Evolutionary conservation across 305 asterid species (phyloP), one percentile per base, ranked within the genome.

Genomic region (Withania somnifera): DNA sequence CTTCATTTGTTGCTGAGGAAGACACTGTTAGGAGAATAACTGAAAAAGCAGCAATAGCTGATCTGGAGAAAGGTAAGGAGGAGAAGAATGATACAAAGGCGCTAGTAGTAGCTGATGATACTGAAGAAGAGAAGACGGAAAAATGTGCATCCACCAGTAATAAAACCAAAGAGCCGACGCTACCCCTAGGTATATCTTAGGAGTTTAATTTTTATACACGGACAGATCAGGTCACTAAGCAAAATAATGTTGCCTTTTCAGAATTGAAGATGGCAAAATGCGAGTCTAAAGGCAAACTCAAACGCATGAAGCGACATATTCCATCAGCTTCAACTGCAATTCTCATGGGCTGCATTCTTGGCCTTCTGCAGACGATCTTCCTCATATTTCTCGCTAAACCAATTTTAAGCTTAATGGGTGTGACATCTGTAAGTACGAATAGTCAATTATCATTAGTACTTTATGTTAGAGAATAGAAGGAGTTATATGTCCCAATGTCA

Each of bases 1-100:
- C 99, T 56, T 96, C 99, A 11, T 96, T 93, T 42, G 99, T 96
- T 20, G 99, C 99, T 3, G 97, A 96, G 88, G 99, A 96, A 83
- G 95, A 94, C 81, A 91, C 98, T 0, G 79, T 88, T 22, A 90
- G 85, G 17, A 89, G 87, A 82, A 79, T 91, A 22, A 82, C 58
- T 0, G 86, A 81, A 8, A 76, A 79, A 54, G 85, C 83, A 42
- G 78, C 66, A 19, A 77, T 61, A 14, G 68, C 79, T 8, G 92
- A 92, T 42, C 17, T 88, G 40, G 95, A 90, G 84, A 89, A 90
- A 80, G 91, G 82, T 17, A 32, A 87, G 0, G n/a, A n/a, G 10
- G 85, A 81, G 58, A 81, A 73, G 42, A 64, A 24, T 36, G 86
- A 86, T n/a, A 28, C n/a, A n/a, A 85, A 84, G 30, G 53, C 73